Conservation (phyloP, 352 stramenopile species). For the Blastocystis hominis region DNA sequence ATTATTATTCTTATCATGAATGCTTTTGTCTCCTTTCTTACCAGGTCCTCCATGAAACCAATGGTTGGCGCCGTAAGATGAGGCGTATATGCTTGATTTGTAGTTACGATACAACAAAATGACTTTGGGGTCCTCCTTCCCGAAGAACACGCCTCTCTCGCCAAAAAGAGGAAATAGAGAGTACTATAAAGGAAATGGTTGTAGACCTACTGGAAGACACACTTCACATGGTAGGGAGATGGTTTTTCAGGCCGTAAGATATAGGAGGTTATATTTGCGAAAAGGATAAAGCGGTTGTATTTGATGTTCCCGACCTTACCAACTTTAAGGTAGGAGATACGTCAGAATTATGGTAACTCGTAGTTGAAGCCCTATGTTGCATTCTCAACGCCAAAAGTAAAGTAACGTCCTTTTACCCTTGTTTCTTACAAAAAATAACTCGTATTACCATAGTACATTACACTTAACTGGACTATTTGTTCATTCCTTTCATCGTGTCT, state of each 20-base stretch:
- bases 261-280: slow-evolving; percentile 46
- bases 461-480: background rate
- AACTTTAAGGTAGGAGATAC: slow-evolving; percentile 31
- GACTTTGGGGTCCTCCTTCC: slow-evolving; percentile 32
- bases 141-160: slow-evolving; percentile 50
- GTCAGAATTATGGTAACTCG: background rate
- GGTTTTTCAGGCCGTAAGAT: no score
- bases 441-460: background rate
- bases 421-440: background rate
- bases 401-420: background rate
- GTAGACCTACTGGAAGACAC: slow-evolving; percentile 37
- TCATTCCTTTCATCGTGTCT: slow-evolving; percentile 49
- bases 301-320: slow-evolving; percentile 58
- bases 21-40: background rate
- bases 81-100: background rate
- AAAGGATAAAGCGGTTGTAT: slow-evolving; percentile 39
- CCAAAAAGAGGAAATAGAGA: slow-evolving; percentile 39
- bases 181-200: slow-evolving; percentile 57
- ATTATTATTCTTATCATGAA: background rate
- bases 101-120: slow-evolving; percentile 51
- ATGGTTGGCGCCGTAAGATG: slow-evolving; percentile 23
- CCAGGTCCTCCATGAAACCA: background rate
- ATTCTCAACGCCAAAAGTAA: slow-evolving; percentile 36
- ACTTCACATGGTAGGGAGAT: slow-evolving; percentile 1
- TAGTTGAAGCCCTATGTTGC: slow-evolving; percentile 58